Conservation (phyloP, 2,329 filamentous ascomycete species). For the Dactylonectria macrodidyma region DNA sequence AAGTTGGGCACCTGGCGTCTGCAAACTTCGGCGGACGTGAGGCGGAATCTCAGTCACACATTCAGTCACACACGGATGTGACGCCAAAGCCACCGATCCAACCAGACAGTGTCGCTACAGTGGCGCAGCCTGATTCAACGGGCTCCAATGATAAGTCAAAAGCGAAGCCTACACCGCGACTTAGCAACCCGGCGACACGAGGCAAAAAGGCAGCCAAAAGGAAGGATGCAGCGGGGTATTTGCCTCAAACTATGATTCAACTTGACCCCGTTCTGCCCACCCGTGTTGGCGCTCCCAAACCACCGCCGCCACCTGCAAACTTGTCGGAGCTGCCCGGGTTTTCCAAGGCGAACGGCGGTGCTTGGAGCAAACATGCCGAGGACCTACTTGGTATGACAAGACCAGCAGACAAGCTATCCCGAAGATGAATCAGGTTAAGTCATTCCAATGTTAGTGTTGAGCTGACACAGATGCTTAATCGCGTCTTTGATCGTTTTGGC, state of each 20-base stretch:
- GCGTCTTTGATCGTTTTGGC: not conserved
- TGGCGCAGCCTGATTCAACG: slow-evolving; percentile 12
- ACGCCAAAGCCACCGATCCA: not conserved
- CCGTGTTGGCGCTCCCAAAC: slow-evolving; percentile 19
- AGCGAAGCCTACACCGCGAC: slow-evolving; percentile 39
- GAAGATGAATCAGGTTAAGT: slow-evolving; percentile 7
- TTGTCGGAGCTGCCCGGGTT: slow-evolving; percentile 57
- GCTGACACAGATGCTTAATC: not conserved
- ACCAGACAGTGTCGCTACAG: not conserved
- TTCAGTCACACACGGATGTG: slow-evolving; percentile 14
- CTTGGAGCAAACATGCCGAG: slow-evolving; percentile 79
- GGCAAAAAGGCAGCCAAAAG: slow-evolving; percentile 68
- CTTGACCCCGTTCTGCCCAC: slow-evolving; percentile 48
- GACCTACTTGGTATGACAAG: slow-evolving; percentile 75
- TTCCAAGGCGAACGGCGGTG: slow-evolving; percentile 68
- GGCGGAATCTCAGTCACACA: slow-evolving; percentile 11
- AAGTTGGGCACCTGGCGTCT: not conserved
- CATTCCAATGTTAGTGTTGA: not conserved
- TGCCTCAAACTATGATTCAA: slow-evolving; percentile 60
- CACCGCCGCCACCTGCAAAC: slow-evolving; percentile 4
- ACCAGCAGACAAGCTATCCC: slow-evolving; percentile 55
- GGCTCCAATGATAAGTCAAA: slow-evolving; percentile 26
- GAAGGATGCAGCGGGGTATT: slow-evolving; percentile 65
- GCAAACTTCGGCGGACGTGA: slow-evolving; percentile 14
- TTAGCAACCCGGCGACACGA: slow-evolving; percentile 65